phyloP scores from a whole-genome alignment of 2,329 filamentous ascomycete species.

The Xylariaceae sp. region DNA sequence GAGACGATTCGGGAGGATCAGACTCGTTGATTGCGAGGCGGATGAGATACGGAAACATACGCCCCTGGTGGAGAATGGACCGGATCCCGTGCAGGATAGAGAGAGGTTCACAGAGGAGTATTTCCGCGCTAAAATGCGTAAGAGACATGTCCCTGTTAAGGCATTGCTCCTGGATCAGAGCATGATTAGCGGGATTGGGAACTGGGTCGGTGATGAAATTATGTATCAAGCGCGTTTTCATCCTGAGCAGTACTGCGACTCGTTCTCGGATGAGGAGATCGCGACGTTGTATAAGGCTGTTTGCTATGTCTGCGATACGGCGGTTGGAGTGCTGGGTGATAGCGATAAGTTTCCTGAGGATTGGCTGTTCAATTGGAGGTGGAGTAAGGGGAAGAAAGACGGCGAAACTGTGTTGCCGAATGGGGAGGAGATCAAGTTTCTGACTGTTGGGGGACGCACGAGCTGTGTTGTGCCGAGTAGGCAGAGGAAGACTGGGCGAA shows the following conservation, averaged over 20 bases:
- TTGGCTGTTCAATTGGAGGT: constrained; percentile 86
- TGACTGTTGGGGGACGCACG: constrained; percentile 87
- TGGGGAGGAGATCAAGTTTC: constrained; percentile 77
- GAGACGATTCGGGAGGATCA: constrained; percentile 72
- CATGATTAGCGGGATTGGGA: constrained; percentile 87
- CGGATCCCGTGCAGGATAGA: constrained; percentile 83
- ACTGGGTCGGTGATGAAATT: constrained; percentile 96
- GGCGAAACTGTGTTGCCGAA: constrained; percentile 66
- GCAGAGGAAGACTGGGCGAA: constrained; percentile 70
- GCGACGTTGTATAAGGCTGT: constrained; percentile 68
- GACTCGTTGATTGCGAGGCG: constrained; percentile 76
- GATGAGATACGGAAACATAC: constrained; percentile 70
- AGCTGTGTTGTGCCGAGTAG: constrained; percentile 81
- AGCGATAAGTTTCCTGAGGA: constrained; percentile 78
- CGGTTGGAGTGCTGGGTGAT: constrained; percentile 75
- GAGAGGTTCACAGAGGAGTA: constrained; percentile 73
- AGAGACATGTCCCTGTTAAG: constrained; percentile 83
- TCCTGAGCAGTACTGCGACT: constrained; percentile 88
- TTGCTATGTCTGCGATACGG: constrained; percentile 73
- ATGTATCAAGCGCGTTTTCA: constrained; percentile 86
- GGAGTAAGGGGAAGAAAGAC: constrained; percentile 82
- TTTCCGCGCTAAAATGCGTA: constrained; percentile 64
- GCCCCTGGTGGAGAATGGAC: constrained; percentile 86
- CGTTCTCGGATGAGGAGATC: constrained; percentile 69
- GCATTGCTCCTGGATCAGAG: constrained; percentile 83